Conservation (phyloP, 2,329 filamentous ascomycete genomes). For the Lomentospora prolificans region DNA sequence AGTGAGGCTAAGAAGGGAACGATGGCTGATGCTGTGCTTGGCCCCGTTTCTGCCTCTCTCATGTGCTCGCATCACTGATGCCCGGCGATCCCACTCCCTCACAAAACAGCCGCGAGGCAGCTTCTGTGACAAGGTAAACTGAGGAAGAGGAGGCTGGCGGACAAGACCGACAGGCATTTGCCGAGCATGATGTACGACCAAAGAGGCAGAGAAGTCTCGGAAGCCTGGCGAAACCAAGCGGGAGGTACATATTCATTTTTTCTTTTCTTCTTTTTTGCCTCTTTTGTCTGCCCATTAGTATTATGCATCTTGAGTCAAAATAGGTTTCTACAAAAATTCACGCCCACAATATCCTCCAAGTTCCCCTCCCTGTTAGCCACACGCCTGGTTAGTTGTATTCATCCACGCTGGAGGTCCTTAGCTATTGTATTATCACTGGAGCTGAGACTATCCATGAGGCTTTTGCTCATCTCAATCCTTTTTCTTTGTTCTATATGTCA, state of each 20-base stretch:
- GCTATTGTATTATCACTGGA: no score
- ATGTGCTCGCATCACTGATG: conserved; percentile 3
- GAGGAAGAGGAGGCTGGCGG: background rate
- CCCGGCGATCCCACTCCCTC: conserved; percentile 6
- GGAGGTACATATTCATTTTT: background rate
- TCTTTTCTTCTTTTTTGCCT: background rate
- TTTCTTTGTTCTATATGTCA: background rate
- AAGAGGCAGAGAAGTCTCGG: background rate
- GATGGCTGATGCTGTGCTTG: background rate
- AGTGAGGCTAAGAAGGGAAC: background rate
- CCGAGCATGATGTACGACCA: background rate
- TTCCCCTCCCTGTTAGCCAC: no score
- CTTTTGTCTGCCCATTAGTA: background rate
- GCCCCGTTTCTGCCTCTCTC: background rate
- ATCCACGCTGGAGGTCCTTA: no score
- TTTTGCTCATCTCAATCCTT: background rate
- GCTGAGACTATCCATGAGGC: background rate
- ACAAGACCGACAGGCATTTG: background rate
- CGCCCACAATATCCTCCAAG: no score
- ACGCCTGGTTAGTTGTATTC: no score
- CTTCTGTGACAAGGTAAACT: background rate
- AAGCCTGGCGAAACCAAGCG: background rate
- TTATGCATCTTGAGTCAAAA: background rate
- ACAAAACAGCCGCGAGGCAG: conserved; percentile 7
- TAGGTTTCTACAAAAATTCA: background rate